Percentiles rank a stretch among this genome's conserved stretches.
Conservation (phyloP, 2,329 filamentous ascomycete species). For the Colletotrichum melonis region DNA sequence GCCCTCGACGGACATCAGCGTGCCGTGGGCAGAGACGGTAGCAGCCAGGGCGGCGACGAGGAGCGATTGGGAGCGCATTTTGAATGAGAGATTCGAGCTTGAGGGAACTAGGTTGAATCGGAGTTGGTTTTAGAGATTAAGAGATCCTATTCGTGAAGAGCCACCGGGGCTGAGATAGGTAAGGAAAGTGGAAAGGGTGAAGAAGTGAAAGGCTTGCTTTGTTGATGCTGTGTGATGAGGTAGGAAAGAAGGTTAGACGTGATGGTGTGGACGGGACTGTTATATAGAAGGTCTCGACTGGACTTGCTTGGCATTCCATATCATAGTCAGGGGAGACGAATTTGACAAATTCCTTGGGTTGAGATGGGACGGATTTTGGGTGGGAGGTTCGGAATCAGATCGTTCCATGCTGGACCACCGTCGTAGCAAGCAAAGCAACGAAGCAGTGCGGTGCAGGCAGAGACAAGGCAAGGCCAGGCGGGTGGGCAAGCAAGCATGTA, state of each 20-base stretch:
- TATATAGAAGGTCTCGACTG: slow-evolving; percentile 29
- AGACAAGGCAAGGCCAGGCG: background rate
- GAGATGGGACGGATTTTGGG: slow-evolving; percentile 24
- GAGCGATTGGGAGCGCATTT: slow-evolving; percentile 41
- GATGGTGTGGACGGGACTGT: slow-evolving; percentile 31
- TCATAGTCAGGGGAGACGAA: slow-evolving; percentile 25
- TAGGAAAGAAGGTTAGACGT: background rate
- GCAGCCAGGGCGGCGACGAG: slow-evolving; percentile 50
- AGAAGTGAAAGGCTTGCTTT: slow-evolving; percentile 34
- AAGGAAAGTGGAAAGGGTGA: slow-evolving; percentile 6
- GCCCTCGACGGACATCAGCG: slow-evolving; percentile 66
- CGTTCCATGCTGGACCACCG: slow-evolving; percentile 16
- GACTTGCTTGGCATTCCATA: slow-evolving; percentile 33
- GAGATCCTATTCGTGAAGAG: slow-evolving; percentile 12
- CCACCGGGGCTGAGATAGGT: slow-evolving; percentile 30
- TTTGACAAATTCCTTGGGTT: slow-evolving; percentile 28
- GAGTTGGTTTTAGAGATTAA: slow-evolving; percentile 19
- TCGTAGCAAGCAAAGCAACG: background rate
- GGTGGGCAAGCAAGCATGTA: background rate
- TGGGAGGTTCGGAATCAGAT: slow-evolving; percentile 29
- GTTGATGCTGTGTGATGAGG: slow-evolving; percentile 33
- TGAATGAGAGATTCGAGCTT: slow-evolving; percentile 29
- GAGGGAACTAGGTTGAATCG: slow-evolving; percentile 6
- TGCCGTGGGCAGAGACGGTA: slow-evolving; percentile 66
- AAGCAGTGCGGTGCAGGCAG: background rate